A percentile compares a stretch with the other conserved stretches of the same genome.
Evolutionary conservation across 192 early-diverging fungal genomes (phyloP).

Genomic region (Geranomyces variabilis): DNA sequence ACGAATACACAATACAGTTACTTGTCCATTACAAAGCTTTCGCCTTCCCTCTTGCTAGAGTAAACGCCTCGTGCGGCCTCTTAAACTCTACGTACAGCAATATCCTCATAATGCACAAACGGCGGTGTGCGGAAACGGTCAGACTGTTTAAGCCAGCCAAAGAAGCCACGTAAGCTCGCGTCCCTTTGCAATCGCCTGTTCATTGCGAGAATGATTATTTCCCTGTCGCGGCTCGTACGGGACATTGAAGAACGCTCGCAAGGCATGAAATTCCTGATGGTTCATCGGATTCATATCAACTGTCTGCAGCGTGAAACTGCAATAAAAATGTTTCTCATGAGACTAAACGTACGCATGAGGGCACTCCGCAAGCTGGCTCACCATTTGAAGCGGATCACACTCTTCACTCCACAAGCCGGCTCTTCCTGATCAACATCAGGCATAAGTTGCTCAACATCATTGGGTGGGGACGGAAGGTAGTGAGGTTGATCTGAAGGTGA

Average conservation of each 20-base stretch:
- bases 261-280: conserved; percentile 14
- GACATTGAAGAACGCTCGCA: conserved; percentile 15
- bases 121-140: not conserved
- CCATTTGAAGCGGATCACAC: conserved; percentile 27
- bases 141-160: conserved; percentile 27
- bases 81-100: too few relatives aligned
- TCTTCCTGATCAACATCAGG: conserved; percentile 18
- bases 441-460: not conserved
- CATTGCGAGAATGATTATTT: conserved; percentile 10
- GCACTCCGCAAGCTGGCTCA: not conserved
- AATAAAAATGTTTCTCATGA: not conserved
- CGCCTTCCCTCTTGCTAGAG: too few relatives aligned
- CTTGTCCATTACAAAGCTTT: too few relatives aligned
- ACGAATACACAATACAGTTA: too few relatives aligned
- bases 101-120: conserved; percentile 17
- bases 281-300: conserved; percentile 22
- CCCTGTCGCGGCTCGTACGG: conserved; percentile 12
- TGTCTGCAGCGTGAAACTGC: conserved; percentile 16
- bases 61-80: too few relatives aligned
- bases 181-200: conserved; percentile 15
- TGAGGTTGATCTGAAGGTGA: too few relatives aligned
- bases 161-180: conserved; percentile 20
- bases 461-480: too few relatives aligned
- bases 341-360: not conserved
- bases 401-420: conserved; percentile 8